These are phyloP conservation scores for Physaria fendleri DNA, from an alignment of 345 rosid species.

Conservation along the genomic window DNA sequence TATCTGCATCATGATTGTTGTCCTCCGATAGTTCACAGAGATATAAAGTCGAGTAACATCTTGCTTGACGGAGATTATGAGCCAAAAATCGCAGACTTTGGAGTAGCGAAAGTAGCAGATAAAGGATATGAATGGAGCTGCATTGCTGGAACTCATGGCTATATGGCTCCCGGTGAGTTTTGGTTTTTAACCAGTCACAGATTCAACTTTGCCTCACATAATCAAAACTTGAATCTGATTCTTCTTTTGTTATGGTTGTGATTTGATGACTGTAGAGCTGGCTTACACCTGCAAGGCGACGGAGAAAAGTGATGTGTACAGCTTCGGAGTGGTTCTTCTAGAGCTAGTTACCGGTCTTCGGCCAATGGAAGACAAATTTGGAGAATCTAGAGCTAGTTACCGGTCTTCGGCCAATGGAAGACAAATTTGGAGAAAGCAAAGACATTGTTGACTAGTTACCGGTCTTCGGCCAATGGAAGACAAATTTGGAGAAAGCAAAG, in stretches of 20 bases:
- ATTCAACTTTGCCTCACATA: not conserved
- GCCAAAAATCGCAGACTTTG: constrained; percentile 86
- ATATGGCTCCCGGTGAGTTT: constrained; percentile 86
- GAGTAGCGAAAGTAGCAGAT: constrained; percentile 70
- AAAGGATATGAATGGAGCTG: constrained; percentile 45
- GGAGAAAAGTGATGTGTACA: constrained; percentile 77
- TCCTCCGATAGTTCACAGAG: constrained; percentile 77
- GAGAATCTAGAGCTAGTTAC: constrained; percentile 60
- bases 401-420: too few relatives aligned
- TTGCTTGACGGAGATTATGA: constrained; percentile 58
- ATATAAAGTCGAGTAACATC: constrained; percentile 82
- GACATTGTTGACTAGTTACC: constrained; percentile 53
- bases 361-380: too few relatives aligned
- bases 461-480: constrained; percentile 63
- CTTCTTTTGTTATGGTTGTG: not conserved
- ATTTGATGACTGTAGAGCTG: constrained; percentile 46
- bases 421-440: too few relatives aligned
- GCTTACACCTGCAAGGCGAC: constrained; percentile 67
- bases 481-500: constrained; percentile 69
- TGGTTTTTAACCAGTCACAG: not conserved
- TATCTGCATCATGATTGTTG: constrained; percentile 84
- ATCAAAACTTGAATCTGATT: not conserved
- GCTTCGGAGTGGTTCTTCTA: constrained; percentile 81
- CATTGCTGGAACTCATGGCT: constrained; percentile 84
- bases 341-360: constrained; percentile 57